Percentiles rank a stretch among this genome's conserved stretches.
phyloP scores from a whole-genome alignment of 192 early-diverging fungal genomes.

The Coemansia sp. region DNA sequence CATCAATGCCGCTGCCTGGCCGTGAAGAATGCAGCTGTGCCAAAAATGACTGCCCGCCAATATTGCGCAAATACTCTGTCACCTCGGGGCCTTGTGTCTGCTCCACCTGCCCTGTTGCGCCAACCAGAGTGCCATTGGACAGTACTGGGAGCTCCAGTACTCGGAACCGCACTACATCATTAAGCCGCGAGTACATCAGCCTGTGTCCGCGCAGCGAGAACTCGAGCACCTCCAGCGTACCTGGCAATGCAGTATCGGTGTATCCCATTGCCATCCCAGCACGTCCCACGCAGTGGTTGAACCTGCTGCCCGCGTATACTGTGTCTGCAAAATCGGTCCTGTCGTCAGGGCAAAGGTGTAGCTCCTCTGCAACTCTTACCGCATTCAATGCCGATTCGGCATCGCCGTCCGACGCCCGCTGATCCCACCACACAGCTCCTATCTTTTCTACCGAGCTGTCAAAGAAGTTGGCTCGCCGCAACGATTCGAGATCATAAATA shows the following conservation, averaged over 20 bases:
- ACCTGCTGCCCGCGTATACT: constrained; percentile 27
- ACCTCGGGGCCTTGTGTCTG: constrained; percentile 38
- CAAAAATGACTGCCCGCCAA: constrained; percentile 41
- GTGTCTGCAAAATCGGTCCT: constrained; percentile 25
- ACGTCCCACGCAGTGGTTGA: constrained; percentile 33
- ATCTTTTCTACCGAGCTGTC: constrained; percentile 8
- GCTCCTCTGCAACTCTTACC: constrained; percentile 13
- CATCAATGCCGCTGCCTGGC: constrained; percentile 34
- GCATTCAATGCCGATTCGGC: constrained; percentile 16
- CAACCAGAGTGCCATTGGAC: constrained; percentile 20
- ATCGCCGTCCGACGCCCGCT: neutral
- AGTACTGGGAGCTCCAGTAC: constrained; percentile 25
- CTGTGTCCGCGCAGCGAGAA: constrained; percentile 48
- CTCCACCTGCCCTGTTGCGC: constrained; percentile 2
- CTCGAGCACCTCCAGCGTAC: constrained; percentile 42
- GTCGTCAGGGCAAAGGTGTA: constrained; percentile 35
- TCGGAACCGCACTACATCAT: constrained; percentile 52
- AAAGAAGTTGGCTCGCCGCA: constrained; percentile 17
- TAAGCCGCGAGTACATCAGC: constrained; percentile 47
- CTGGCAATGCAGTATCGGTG: constrained; percentile 30
- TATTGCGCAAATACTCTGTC: constrained; percentile 39
- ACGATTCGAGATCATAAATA: constrained; percentile 44
- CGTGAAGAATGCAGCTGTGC: constrained; percentile 46
- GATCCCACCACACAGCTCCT: constrained; percentile 26
- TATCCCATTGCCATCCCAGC: constrained; percentile 20